Percentiles rank a stretch among this genome's conserved stretches.
Evolutionary conservation across 352 stramenopile genomes (phyloP).

Genomic region (Pythium aquatile): DNA sequence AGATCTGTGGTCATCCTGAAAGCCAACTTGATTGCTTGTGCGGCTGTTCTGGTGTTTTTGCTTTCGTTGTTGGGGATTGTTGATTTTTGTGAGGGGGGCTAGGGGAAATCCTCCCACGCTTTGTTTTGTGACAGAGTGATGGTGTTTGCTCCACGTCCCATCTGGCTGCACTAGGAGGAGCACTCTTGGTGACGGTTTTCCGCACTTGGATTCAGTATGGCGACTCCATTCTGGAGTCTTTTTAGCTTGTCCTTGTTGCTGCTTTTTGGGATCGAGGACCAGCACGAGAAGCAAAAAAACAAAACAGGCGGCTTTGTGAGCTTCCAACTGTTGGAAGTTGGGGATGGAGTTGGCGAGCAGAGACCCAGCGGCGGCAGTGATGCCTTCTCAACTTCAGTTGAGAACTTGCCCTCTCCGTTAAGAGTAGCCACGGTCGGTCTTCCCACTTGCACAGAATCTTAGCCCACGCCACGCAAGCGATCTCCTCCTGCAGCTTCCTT

Average conservation of each 20-base stretch:
- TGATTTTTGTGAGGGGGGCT: neutral
- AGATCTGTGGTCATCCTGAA: constrained; percentile 13
- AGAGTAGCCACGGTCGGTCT: neutral
- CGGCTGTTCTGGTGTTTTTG: constrained; percentile 1
- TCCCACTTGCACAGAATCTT: neutral
- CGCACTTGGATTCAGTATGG: constrained; percentile 23
- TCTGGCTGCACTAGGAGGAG: constrained; percentile 6
- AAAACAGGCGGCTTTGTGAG: neutral
- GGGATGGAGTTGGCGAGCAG: constrained; percentile 4
- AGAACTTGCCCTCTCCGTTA: neutral
- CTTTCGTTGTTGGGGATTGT: neutral
- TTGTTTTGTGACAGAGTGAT: constrained; percentile 15
- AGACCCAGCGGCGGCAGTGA: neutral
- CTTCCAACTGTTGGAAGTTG: constrained; percentile 20
- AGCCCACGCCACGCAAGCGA: neutral
- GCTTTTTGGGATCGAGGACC: neutral
- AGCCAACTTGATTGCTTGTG: neutral
- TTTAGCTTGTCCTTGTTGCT: neutral
- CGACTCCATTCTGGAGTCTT: neutral
- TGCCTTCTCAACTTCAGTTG: constrained; percentile 7
- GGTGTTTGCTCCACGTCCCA: constrained; percentile 12
- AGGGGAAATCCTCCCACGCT: constrained; percentile 19
- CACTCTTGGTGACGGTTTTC: neutral
- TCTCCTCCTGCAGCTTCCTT: neutral
- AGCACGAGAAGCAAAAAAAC: neutral